A percentile compares a stretch with the other conserved stretches of the same genome.
Conservation (phyloP, 345 rosid species). For the Eucalyptus fibrosa region DNA sequence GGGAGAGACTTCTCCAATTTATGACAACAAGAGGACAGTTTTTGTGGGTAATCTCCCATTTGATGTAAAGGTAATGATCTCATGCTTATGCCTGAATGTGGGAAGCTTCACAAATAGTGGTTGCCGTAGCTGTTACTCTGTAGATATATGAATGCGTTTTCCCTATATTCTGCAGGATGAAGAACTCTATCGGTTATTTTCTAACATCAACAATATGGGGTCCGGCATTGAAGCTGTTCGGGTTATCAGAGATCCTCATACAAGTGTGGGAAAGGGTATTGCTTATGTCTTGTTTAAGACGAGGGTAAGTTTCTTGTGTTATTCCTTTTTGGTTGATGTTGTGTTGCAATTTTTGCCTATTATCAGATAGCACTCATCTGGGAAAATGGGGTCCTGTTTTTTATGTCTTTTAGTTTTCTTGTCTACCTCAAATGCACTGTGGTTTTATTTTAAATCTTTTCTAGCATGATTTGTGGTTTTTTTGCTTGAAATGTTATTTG, state of each 20-base stretch:
- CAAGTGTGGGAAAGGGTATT: constrained; percentile 87
- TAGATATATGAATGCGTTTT: neutral
- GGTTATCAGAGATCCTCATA: constrained; percentile 73
- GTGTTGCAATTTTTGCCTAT: neutral
- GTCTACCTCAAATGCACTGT: neutral
- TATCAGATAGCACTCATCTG: neutral
- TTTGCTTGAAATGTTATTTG: neutral
- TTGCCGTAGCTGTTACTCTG: neutral
- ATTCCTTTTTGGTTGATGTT: neutral
- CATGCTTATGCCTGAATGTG: neutral
- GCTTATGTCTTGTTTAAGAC: constrained; percentile 89
- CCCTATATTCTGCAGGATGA: constrained; percentile 47
- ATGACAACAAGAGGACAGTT: constrained; percentile 77
- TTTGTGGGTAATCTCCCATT: constrained; percentile 94
- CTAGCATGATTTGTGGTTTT: neutral
- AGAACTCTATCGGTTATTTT: constrained; percentile 79
- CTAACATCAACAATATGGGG: constrained; percentile 39
- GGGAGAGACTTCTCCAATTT: constrained; percentile 39
- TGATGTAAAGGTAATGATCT: constrained; percentile 70
- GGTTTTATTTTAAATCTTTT: neutral
- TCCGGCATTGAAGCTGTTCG: constrained; percentile 83
- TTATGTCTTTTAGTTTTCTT: neutral
- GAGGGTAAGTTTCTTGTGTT: constrained; percentile 31
- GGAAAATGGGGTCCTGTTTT: neutral
- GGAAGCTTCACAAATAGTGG: neutral